These are phyloP conservation scores for Bipolaris cookei DNA, from an alignment of 2,329 filamentous ascomycete species.

Conservation along the genomic window DNA sequence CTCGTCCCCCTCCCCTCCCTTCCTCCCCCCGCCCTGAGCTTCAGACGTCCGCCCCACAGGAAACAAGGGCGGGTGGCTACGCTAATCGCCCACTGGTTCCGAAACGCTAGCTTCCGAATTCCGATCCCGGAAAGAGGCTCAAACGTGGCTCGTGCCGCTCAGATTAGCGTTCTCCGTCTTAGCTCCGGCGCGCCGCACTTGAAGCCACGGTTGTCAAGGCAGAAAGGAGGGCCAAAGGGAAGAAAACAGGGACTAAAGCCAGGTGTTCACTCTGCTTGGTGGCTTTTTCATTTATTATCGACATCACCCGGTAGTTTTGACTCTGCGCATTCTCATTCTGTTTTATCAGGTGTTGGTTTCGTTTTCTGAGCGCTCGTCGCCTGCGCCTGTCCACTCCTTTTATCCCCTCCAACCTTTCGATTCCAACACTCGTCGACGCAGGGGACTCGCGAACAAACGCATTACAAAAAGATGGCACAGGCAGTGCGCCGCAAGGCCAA, in stretches of 20 bases:
- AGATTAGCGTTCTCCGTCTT: conserved; percentile 34
- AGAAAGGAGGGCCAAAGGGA: too few species aligned
- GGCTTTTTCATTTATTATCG: background rate
- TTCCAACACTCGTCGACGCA: too few species aligned
- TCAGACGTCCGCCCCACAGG: background rate
- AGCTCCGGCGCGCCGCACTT: conserved; percentile 29
- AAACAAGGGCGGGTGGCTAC: background rate
- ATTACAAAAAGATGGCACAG: conserved; percentile 35
- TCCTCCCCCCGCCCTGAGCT: background rate
- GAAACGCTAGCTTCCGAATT: conserved; percentile 7
- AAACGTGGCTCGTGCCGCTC: conserved; percentile 13
- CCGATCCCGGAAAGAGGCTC: conserved; percentile 24
- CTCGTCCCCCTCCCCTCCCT: background rate
- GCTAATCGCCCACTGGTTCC: conserved; percentile 13
- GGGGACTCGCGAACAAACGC: background rate
- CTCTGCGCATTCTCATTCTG: background rate
- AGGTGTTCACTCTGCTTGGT: conserved; percentile 11
- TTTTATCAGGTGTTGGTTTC: background rate
- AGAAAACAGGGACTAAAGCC: conserved; percentile 2
- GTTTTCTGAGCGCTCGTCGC: background rate
- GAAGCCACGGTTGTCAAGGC: conserved; percentile 40
- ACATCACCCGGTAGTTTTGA: background rate
- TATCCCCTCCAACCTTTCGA: background rate
- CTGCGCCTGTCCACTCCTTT: background rate
- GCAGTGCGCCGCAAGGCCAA: conserved; percentile 28